Percentiles rank a stretch among this genome's conserved stretches.
phyloP scores from a whole-genome alignment of 768 basidiomycete genomes.

The Lactarius evosmus region DNA sequence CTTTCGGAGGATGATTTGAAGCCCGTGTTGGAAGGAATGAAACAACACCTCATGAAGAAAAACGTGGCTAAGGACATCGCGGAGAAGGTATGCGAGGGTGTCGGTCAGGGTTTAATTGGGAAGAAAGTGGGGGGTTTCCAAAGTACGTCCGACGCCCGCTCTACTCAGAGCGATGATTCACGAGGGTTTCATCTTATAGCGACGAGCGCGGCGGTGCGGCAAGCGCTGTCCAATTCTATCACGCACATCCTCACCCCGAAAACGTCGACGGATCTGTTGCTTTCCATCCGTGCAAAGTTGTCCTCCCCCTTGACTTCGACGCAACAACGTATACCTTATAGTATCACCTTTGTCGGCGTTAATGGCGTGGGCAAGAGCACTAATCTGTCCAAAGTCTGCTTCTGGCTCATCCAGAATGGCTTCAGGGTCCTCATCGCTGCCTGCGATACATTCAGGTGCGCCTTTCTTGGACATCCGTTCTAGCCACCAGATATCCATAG shows the following conservation, averaged over 20 bases:
- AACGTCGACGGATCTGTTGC: conserved; percentile 92
- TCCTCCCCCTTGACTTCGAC: conserved; percentile 69
- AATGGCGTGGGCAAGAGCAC: conserved; percentile 99
- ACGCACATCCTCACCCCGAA: conserved; percentile 95
- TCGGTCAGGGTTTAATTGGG: conserved; percentile 86
- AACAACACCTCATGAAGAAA: conserved; percentile 97
- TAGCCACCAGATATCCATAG: neutral
- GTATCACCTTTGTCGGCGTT: conserved; percentile 95
- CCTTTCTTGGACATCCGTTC: neutral
- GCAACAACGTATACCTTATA: conserved; percentile 81
- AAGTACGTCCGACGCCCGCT: conserved; percentile 48
- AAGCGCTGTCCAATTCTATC: conserved; percentile 79
- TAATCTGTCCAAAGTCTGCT: conserved; percentile 96
- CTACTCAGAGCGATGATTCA: conserved; percentile 5
- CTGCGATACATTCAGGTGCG: conserved; percentile 91
- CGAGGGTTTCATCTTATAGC: conserved; percentile 43
- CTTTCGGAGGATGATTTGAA: conserved; percentile 79
- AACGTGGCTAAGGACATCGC: conserved; percentile 97
- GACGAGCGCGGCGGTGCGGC: conserved; percentile 77
- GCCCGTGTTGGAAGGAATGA: conserved; percentile 91
- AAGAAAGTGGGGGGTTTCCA: conserved; percentile 89
- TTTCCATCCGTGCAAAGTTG: conserved; percentile 88
- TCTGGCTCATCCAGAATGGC: conserved; percentile 97
- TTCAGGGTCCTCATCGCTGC: conserved; percentile 93
- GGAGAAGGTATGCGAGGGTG: conserved; percentile 90